A percentile compares a stretch with the other conserved stretches of the same genome.
phyloP scores from a whole-genome alignment of 139 green algal species.

The Picochlorum costavermella region DNA sequence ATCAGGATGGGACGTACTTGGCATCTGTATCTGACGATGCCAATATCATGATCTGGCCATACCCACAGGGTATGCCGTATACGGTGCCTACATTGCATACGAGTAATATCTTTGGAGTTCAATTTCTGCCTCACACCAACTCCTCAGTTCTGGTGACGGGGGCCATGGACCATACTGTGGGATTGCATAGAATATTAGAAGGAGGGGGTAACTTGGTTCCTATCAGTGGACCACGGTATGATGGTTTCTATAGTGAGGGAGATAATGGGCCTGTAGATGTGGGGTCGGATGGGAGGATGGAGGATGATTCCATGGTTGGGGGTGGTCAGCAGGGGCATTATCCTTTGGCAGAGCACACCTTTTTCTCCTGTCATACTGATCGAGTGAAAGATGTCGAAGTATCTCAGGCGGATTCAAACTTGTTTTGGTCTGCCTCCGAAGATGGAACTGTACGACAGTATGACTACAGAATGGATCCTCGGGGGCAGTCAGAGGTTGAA shows the following conservation, averaged over 20 bases:
- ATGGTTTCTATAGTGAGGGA: neutral
- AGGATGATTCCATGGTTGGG: neutral
- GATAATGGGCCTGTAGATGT: too few species aligned
- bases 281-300: neutral
- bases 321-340: neutral
- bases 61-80: neutral
- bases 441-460: constrained; percentile 73
- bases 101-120: constrained; percentile 78
- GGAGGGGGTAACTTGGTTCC: neutral
- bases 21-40: constrained; percentile 66
- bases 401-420: constrained; percentile 56
- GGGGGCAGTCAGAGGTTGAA: neutral
- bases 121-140: constrained; percentile 60
- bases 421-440: constrained; percentile 79
- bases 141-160: constrained; percentile 48
- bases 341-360: neutral
- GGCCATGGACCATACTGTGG: constrained; percentile 68
- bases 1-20: constrained; percentile 52
- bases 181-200: constrained; percentile 51
- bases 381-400: constrained; percentile 76
- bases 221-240: neutral
- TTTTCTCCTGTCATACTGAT: constrained; percentile 43
- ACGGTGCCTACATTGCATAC: constrained; percentile 50
- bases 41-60: neutral
- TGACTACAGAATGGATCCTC: constrained; percentile 46